Percentiles rank a stretch among this genome's conserved stretches.
Conservation (phyloP, 495 filamentous ascomycete species). For the Talaromyces ruber region DNA sequence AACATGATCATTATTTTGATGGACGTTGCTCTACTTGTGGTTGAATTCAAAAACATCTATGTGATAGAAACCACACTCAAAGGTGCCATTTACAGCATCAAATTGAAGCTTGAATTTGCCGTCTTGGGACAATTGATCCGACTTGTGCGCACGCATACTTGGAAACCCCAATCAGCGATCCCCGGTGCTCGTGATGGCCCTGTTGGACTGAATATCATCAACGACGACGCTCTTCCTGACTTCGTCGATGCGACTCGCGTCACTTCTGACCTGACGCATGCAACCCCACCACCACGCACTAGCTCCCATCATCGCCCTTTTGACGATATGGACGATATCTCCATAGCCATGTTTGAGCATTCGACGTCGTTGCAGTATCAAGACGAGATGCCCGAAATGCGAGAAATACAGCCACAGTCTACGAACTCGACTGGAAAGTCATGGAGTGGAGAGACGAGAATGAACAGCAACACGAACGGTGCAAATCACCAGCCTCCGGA, state of each 20-base stretch:
- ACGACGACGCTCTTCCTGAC: conserved; percentile 24
- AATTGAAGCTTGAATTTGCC: conserved; percentile 59
- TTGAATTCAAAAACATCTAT: conserved; percentile 49
- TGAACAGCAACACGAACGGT: conserved; percentile 5
- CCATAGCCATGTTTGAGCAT: conserved; percentile 39
- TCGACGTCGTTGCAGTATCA: conserved; percentile 8
- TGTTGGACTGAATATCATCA: background rate
- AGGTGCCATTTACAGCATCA: conserved; percentile 54
- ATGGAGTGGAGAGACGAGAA: conserved; percentile 26
- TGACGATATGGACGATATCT: conserved; percentile 29
- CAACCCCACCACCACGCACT: conserved; percentile 13
- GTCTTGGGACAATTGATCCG: conserved; percentile 44
- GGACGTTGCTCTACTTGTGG: conserved; percentile 45
- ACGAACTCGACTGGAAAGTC: conserved; percentile 21
- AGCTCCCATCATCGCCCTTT: conserved; percentile 22
- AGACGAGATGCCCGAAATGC: background rate
- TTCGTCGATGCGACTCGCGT: conserved; percentile 38
- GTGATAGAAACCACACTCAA: conserved; percentile 53
- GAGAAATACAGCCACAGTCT: conserved; percentile 1
- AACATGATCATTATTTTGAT: conserved; percentile 49
- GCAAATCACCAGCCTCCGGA: background rate
- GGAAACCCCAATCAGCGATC: conserved; percentile 31
- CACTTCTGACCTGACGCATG: conserved; percentile 34
- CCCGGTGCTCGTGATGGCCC: background rate
- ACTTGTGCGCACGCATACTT: conserved; percentile 30